These are phyloP conservation scores for Rugonectria rugulosa DNA, from an alignment of 2,329 filamentous ascomycete genomes.

Conservation along the genomic window DNA sequence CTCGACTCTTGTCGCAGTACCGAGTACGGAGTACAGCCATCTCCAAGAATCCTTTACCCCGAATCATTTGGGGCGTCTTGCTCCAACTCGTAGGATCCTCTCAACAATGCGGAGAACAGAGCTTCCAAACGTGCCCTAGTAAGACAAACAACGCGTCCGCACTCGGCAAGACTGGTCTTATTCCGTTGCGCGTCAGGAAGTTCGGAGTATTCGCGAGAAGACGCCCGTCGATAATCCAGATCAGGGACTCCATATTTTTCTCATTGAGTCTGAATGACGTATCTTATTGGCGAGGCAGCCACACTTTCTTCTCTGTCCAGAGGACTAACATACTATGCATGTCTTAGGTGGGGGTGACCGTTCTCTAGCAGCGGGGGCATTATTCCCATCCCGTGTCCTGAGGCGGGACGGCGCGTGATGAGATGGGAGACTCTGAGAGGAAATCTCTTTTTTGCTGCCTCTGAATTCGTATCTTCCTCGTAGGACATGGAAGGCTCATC, in stretches of 20 bases:
- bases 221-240: no score
- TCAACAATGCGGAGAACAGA: constrained; percentile 6
- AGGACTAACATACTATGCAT: no score
- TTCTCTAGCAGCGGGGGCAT: constrained; percentile 12
- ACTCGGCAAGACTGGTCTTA: neutral
- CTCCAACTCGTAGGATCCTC: constrained; percentile 10
- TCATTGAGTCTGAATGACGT: constrained; percentile 24
- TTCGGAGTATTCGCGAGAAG: constrained; percentile 7
- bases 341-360: constrained; percentile 8
- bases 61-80: neutral
- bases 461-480: no score
- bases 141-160: neutral
- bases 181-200: no score
- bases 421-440: constrained; percentile 6
- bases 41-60: neutral
- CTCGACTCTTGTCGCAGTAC: constrained; percentile 14
- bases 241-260: constrained; percentile 4
- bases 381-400: constrained; percentile 15
- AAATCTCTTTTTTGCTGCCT: no score
- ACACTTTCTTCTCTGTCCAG: no score
- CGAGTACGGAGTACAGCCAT: no score
- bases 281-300: neutral
- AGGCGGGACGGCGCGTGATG: constrained; percentile 28
- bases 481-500: neutral
- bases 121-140: neutral